Evolutionary conservation across 2,329 filamentous ascomycete species (phyloP).

Genomic region (Alternaria incomplexa): DNA sequence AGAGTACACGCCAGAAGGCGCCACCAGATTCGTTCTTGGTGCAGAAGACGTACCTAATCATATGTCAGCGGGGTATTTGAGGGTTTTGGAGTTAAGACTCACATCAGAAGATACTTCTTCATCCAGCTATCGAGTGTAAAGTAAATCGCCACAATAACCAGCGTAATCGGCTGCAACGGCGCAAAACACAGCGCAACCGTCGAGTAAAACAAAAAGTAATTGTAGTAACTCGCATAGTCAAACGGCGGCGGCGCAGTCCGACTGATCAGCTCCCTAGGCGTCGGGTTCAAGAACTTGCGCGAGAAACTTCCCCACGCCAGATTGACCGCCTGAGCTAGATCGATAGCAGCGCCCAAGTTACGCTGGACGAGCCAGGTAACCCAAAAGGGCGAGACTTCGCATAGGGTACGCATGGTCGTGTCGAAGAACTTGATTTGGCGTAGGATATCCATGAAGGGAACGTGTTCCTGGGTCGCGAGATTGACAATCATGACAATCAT

Average conservation of each 20-base stretch:
- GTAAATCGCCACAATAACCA: conserved; percentile 87
- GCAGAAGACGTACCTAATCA: conserved; percentile 73
- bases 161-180: conserved; percentile 82
- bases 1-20: conserved; percentile 87
- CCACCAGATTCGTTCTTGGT: conserved; percentile 97
- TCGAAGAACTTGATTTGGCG: conserved; percentile 66
- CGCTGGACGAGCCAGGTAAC: conserved; percentile 78
- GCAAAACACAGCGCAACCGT: conserved; percentile 88
- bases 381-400: conserved; percentile 88
- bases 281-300: conserved; percentile 84
- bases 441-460: conserved; percentile 69
- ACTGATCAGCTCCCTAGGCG: conserved; percentile 89
- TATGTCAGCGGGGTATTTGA: not conserved
- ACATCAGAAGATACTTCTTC: conserved; percentile 94
- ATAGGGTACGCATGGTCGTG: conserved; percentile 75
- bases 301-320: conserved; percentile 84
- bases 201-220: conserved; percentile 94
- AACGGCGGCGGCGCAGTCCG: conserved; percentile 90
- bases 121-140: conserved; percentile 85
- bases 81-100: not conserved
- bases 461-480: conserved; percentile 59
- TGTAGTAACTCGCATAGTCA: conserved; percentile 96
- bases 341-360: conserved; percentile 90
- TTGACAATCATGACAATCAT: conserved; percentile 72
- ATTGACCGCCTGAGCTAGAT: conserved; percentile 87